Base-by-base conservation (phyloP, 2,329 filamentous ascomycete genomes). In the Aspergillus aculeatinus region DNA sequence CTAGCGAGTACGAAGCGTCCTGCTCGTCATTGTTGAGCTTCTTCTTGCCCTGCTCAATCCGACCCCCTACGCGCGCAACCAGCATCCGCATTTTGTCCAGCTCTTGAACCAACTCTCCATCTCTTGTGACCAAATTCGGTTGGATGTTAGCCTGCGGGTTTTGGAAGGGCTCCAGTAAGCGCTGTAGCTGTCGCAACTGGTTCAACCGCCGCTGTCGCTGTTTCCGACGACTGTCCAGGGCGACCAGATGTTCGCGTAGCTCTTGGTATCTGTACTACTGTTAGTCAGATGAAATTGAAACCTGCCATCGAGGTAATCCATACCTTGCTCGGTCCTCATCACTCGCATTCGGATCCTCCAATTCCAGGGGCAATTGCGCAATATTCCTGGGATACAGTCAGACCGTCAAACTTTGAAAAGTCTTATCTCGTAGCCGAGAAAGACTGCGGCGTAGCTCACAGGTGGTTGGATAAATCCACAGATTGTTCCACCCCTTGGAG, bases 71-170 rank as follows among this genome's bases (percentile, higher is more conserved):
- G 47, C 79, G 72, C 29, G 79, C 79, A 53, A 80, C 70, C 51
- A 81, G 69, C 68, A 80, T 79, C 56, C 79, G 74, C 72, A 80
- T 82, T 67, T 78, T 80, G 52, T 79, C 77, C 59, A 85, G 60
- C 66, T 85, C 82, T 16, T 75, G 72, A 12, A 75, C 74, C 54
- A 86, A 70, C 59, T 81, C 80, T 11, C 80, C 79, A 65, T 85
- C 81, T 54, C 76, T 76, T 35, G 80, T 82, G 33, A 83, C 77
- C 25, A 86, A 72, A 63, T 85, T 85, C 2, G 82, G 82, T 64
- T 85, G 83, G 47, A 85, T 78, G 54, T 79, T 81, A 44, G 77
- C 71, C 60, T 79, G 77, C 0, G 83, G 80, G 27, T 81, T 72
- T 31, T 77, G 69, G 57, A 84, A 83, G 1, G 82, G 82, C 59